These are phyloP conservation scores for Linanthus parryae DNA, from an alignment of 148 eudicot genomes.

Conservation along the genomic window DNA sequence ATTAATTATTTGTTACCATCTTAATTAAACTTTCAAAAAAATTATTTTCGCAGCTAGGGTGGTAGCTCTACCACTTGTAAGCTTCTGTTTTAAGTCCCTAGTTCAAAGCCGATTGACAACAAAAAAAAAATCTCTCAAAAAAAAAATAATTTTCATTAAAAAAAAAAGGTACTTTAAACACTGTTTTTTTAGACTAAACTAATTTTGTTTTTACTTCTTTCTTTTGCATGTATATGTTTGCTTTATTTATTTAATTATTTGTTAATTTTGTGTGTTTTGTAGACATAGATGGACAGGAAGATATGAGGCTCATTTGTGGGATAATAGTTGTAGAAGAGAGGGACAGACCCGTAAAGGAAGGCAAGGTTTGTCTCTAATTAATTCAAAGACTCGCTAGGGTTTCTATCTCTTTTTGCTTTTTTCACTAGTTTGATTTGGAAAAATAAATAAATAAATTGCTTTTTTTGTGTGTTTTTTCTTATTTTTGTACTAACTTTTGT, in stretches of 20 bases:
- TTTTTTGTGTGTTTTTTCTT: neutral
- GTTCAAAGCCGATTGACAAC: too few relatives aligned
- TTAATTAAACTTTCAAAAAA: too few relatives aligned
- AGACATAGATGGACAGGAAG: slow-evolving; percentile 99
- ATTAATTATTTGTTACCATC: too few relatives aligned
- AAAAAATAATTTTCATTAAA: too few relatives aligned
- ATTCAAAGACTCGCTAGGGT: neutral
- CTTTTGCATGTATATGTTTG: too few relatives aligned
- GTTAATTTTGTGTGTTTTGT: neutral
- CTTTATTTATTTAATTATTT: neutral
- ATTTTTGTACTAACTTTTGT: slow-evolving; percentile 8
- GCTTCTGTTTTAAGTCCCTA: too few relatives aligned
- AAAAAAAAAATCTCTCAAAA: too few relatives aligned
- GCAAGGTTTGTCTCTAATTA: slow-evolving; percentile 50
- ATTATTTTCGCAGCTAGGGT: too few relatives aligned
- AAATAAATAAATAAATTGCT: neutral
- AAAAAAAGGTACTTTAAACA: too few relatives aligned
- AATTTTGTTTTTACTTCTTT: too few relatives aligned
- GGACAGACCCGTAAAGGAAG: slow-evolving; percentile 96
- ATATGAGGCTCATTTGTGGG: slow-evolving; percentile 99
- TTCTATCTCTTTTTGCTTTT: neutral
- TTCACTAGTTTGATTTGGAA: neutral
- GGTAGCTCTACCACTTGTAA: too few relatives aligned
- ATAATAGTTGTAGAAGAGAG: slow-evolving; percentile 95
- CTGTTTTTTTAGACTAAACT: too few relatives aligned